Percentiles rank a stretch among this genome's conserved stretches.
Conservation (phyloP, 106 monocot species). For the Posidonia australis region DNA sequence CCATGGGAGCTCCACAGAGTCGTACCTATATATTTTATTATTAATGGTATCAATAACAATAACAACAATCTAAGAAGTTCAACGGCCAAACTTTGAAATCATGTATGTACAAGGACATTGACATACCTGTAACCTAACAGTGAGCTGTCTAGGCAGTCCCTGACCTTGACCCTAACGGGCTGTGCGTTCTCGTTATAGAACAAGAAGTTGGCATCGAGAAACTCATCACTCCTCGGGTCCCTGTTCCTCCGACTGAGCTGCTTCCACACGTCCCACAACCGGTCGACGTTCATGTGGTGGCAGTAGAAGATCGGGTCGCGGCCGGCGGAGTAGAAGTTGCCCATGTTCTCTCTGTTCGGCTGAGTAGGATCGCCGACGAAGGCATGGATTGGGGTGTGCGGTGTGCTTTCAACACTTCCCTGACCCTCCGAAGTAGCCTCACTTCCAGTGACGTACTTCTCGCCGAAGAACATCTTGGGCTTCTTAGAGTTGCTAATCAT, state of each 20-base stretch:
- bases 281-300: conserved; percentile 30
- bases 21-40: not conserved
- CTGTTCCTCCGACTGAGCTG: not conserved
- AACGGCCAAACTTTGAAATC: not conserved
- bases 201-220: conserved; percentile 19
- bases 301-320: conserved; percentile 25
- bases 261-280: conserved; percentile 26
- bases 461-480: conserved; percentile 20
- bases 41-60: not conserved
- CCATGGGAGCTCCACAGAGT: conserved; percentile 16
- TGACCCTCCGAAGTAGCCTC: conserved; percentile 8
- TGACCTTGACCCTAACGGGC: conserved; percentile 22
- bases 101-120: not conserved
- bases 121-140: conserved; percentile 10
- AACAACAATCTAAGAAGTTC: not conserved
- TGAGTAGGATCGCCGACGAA: conserved; percentile 7
- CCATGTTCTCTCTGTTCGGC: conserved; percentile 21
- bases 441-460: conserved; percentile 35
- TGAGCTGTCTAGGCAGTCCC: conserved; percentile 10
- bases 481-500: conserved; percentile 16
- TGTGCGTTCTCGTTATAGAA: conserved; percentile 29
- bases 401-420: conserved; percentile 29
- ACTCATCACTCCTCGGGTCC: conserved; percentile 10
- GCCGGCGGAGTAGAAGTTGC: conserved; percentile 25
- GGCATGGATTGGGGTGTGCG: conserved; percentile 25